These are phyloP conservation scores for Rhamnella rubrinervis DNA, from an alignment of 331 rosid genomes.

Conservation along the genomic window DNA sequence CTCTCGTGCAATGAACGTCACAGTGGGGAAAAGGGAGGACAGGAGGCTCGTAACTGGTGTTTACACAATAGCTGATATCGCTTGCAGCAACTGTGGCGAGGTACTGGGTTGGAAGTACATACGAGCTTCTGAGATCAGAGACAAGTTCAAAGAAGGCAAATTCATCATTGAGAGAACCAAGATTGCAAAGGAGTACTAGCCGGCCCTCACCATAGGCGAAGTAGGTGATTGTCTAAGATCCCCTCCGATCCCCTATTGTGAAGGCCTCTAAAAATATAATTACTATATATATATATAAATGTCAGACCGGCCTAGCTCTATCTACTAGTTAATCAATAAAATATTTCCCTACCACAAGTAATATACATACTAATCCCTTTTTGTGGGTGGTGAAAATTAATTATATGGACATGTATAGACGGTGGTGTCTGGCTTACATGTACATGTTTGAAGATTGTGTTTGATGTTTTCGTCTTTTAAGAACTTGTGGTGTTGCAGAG, in stretches of 20 bases:
- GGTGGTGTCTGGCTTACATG: too few relatives aligned
- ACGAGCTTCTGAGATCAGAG: constrained; percentile 28
- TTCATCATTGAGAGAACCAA: constrained; percentile 44
- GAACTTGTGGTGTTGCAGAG: too few relatives aligned
- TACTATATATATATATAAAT: too few relatives aligned
- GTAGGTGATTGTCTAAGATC: too few relatives aligned
- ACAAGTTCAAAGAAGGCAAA: constrained; percentile 47
- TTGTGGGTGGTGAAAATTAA: too few relatives aligned
- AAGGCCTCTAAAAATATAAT: too few relatives aligned
- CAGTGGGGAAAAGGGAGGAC: constrained; percentile 37
- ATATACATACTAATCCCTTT: neutral
- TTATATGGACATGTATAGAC: too few relatives aligned
- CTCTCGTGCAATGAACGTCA: constrained; percentile 43
- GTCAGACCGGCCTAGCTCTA: neutral
- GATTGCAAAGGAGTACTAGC: constrained; percentile 31
- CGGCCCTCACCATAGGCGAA: too few relatives aligned
- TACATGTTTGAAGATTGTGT: neutral
- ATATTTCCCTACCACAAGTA: neutral
- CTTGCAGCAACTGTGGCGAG: constrained; percentile 45
- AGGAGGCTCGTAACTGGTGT: constrained; percentile 35
- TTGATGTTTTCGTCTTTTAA: too few relatives aligned
- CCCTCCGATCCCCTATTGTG: too few relatives aligned
- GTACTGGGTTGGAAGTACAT: constrained; percentile 56
- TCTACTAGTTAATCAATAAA: neutral
- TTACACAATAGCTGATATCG: constrained; percentile 36